Evolutionary conservation across 192 early-diverging fungal species (phyloP), one percentile per base, ranked within the genome.

Genomic region (Diversispora epigaea): DNA sequence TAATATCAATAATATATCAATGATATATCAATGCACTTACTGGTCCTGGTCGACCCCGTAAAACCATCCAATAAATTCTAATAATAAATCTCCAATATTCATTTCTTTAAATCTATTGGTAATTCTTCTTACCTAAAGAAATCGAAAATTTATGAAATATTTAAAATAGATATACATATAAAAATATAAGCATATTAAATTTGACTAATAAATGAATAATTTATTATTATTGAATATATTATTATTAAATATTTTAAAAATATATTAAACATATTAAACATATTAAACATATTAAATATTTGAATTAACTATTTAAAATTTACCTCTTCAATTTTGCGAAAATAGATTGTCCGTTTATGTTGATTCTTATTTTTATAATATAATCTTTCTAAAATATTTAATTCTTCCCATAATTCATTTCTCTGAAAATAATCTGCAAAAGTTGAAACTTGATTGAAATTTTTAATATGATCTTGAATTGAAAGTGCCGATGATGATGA

Each of bases 311-410:
- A 52, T 19, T 25, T 19, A 5, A 47, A 49, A 61, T 41, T 46
- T 71, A 84, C 83, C 77, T 84, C 83, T 15, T 61, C 63, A n/a
- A 83, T 68, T 63, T 82, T 76, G 41, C 72, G 57, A 76, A 85
- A 85, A 56, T 85, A 81, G 1, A 58, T 55, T 19, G 84, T 46
- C 7, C 75, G 76, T 68, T 78, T 54, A 19, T 85, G 84, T 65
- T 85, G 84, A 15, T 76, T 79, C 58, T 83, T 85, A 75, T 85
- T 85, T 66, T 85, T 85, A 58, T 85, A 85, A 58, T 83, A 71
- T 47, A 85, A 75, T 66, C 80, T 41, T 50, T 85, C 84, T 19
- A 85, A 64, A 32, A 83, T 77, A 17, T 73, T 73, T 14, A 64
- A 47, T 64, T 85, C 84, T 11, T 76, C 77, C 84, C 82, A 85